Conservation (phyloP, 2,329 filamentous ascomycete species). For the Passalora sequoiae region DNA sequence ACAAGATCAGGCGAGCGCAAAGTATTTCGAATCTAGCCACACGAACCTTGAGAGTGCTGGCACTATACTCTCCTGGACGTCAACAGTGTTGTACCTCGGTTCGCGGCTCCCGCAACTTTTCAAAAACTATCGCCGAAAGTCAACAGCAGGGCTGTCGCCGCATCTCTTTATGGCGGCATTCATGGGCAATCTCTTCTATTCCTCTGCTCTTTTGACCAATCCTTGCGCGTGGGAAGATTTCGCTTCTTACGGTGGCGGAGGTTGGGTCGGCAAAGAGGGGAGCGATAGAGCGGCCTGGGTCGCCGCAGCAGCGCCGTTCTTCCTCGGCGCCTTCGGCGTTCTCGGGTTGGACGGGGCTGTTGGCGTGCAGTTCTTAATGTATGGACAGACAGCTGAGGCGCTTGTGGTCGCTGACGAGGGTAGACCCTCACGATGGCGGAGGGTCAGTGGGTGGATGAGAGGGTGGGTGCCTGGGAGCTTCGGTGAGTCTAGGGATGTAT, state of each 20-base stretch:
- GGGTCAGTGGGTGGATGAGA: conserved; percentile 60
- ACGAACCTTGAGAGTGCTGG: conserved; percentile 43
- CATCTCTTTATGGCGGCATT: conserved; percentile 62
- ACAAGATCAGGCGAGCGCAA: too few relatives aligned
- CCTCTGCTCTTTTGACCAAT: conserved; percentile 56
- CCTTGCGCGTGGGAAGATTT: conserved; percentile 59
- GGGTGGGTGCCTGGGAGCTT: conserved; percentile 56
- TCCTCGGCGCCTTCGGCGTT: conserved; percentile 61
- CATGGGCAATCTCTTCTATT: conserved; percentile 64
- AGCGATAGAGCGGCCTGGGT: conserved; percentile 55
- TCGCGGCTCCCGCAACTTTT: conserved; percentile 61
- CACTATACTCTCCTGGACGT: conserved; percentile 52
- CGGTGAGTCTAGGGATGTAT: conserved; percentile 34
- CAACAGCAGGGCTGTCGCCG: conserved; percentile 59
- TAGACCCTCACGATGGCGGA: conserved; percentile 44
- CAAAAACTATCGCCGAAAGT: conserved; percentile 59
- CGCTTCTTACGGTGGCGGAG: conserved; percentile 49
- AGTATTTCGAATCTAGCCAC: too few relatives aligned
- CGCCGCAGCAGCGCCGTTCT: conserved; percentile 56
- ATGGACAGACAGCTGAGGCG: conserved; percentile 45
- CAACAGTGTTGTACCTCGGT: conserved; percentile 53
- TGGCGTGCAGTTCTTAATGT: conserved; percentile 58
- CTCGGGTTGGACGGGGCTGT: conserved; percentile 58
- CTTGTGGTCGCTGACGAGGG: conserved; percentile 45
- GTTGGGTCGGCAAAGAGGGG: conserved; percentile 55